Percentiles rank a stretch among this genome's conserved stretches.
These are phyloP conservation scores for Iris pallida DNA, from an alignment of 116 monocot genomes.

Conservation along the genomic window DNA sequence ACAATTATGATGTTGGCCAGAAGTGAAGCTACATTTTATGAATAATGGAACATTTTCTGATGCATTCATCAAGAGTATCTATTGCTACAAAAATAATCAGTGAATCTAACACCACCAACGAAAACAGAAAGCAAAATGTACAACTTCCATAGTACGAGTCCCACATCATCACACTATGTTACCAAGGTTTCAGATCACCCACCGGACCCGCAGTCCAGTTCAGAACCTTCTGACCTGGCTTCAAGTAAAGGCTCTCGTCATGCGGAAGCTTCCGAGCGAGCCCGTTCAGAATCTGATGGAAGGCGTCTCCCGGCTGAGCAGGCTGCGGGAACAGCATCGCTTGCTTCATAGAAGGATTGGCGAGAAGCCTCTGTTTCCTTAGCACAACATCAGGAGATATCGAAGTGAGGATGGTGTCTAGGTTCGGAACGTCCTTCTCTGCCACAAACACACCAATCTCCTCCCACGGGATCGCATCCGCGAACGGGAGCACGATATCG, in stretches of 20 bases:
- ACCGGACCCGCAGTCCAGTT: constrained; percentile 90
- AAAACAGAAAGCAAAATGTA: no score
- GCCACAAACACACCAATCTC: constrained; percentile 93
- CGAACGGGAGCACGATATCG: constrained; percentile 90
- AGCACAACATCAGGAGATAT: constrained; percentile 72
- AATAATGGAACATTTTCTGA: no score
- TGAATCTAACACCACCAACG: no score
- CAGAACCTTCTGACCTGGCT: constrained; percentile 49
- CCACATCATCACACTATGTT: constrained; percentile 8
- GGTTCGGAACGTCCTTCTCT: constrained; percentile 79
- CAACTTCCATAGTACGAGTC: no score
- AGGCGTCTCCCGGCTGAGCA: constrained; percentile 79
- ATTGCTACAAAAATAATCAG: no score
- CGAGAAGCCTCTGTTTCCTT: constrained; percentile 83
- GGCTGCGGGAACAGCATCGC: constrained; percentile 98
- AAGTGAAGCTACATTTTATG: no score
- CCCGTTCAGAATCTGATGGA: constrained; percentile 94
- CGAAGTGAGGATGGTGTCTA: constrained; percentile 83
- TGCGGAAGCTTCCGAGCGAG: constrained; percentile 91
- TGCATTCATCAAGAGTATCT: no score
- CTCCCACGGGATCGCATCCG: constrained; percentile 97
- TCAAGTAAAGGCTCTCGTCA: constrained; percentile 36
- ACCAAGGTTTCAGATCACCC: constrained; percentile 90
- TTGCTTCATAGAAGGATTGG: constrained; percentile 98
- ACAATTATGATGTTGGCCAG: no score